Evolutionary conservation across 164 flowering plant species (phyloP).

Genomic region (Tinospora cordifolia): DNA sequence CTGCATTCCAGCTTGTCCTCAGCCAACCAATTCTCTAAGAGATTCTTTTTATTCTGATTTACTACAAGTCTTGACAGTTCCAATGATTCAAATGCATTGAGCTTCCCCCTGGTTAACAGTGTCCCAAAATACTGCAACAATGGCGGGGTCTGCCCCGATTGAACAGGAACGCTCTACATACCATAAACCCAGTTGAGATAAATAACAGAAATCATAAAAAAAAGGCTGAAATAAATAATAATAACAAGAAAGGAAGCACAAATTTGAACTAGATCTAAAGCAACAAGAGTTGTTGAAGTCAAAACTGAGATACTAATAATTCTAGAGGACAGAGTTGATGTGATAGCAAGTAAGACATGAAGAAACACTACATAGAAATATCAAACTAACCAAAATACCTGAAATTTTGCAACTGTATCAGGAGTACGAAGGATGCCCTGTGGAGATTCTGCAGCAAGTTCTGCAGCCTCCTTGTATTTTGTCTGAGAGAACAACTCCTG

Average conservation of each 20-base stretch:
- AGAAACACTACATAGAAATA: too few relatives aligned
- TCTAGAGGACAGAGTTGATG: background rate
- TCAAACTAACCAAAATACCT: conserved; percentile 41
- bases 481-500: conserved; percentile 97
- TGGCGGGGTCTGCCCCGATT: conserved; percentile 97
- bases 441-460: conserved; percentile 99
- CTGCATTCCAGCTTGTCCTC: conserved; percentile 98
- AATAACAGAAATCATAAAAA: too few relatives aligned
- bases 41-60: conserved; percentile 93
- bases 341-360: background rate
- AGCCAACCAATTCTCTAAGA: conserved; percentile 96
- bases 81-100: conserved; percentile 92
- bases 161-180: conserved; percentile 96
- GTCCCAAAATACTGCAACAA: conserved; percentile 96
- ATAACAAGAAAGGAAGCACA: too few relatives aligned
- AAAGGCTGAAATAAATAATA: too few relatives aligned
- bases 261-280: background rate
- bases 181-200: background rate
- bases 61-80: conserved; percentile 96
- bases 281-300: background rate
- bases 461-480: conserved; percentile 98
- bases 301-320: background rate
- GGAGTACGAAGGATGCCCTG: conserved; percentile 96
- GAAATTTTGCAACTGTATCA: conserved; percentile 97
- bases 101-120: conserved; percentile 85